These are phyloP conservation scores for Williopsis jadinii DNA, from an alignment of 1,139 yeast species.

Conservation along the genomic window DNA sequence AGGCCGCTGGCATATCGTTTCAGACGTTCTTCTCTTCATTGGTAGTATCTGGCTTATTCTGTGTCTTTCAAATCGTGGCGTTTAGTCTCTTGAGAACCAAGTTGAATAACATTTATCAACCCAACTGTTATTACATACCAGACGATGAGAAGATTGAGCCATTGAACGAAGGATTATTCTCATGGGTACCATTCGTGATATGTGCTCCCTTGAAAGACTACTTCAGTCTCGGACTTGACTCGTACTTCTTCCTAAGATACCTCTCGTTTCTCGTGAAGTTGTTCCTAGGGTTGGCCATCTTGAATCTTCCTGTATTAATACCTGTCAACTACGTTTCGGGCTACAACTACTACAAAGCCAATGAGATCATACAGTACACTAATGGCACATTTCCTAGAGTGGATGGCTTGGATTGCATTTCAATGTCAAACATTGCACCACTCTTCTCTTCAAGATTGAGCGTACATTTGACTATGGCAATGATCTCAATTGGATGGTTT, in stretches of 20 bases:
- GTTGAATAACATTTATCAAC: conserved; percentile 48
- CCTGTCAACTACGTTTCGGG: conserved; percentile 50
- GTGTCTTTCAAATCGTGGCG: conserved; percentile 43
- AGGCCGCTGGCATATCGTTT: conserved; percentile 36
- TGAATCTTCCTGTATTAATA: conserved; percentile 46
- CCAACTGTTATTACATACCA: conserved; percentile 41
- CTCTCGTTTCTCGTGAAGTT: conserved; percentile 40
- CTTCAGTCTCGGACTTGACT: conserved; percentile 50
- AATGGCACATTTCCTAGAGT: conserved; percentile 26
- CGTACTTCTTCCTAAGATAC: conserved; percentile 55
- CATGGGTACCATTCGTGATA: conserved; percentile 43
- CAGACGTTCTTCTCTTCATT: conserved; percentile 41
- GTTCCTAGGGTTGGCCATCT: conserved; percentile 41
- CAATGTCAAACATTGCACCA: conserved; percentile 54
- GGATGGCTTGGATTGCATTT: conserved; percentile 49
- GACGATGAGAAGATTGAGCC: conserved; percentile 33
- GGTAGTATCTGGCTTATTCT: conserved; percentile 42
- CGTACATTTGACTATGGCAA: conserved; percentile 48
- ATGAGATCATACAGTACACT: conserved; percentile 13
- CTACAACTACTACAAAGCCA: conserved; percentile 15
- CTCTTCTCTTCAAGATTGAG: conserved; percentile 38
- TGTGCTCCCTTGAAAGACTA: conserved; percentile 36
- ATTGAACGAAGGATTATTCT: conserved; percentile 34
- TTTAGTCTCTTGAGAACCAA: conserved; percentile 46
- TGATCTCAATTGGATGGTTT: conserved; percentile 44